Base-by-base conservation (phyloP, 805 yeast genomes). In the Starmerella bombicola region DNA sequence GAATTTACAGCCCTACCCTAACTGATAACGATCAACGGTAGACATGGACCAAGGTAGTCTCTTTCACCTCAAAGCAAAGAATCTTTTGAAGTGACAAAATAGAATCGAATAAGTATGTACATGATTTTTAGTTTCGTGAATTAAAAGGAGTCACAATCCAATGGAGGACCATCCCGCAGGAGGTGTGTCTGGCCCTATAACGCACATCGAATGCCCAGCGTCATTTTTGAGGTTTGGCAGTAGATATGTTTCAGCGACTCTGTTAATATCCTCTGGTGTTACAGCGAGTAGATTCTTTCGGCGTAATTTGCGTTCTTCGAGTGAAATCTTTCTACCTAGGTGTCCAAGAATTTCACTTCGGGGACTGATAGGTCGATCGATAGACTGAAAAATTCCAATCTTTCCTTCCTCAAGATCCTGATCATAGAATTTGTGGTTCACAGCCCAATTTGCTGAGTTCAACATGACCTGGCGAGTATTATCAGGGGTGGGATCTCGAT, bases 401-500 rank as follows among this genome's bases (percentile, higher is more conserved):
- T 88, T 85, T 24, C 97, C 95, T 54, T 85, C 95, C 48, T 82
- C 82, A 37, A 91, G 63, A 49, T 83, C 95, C 12, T 64, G 61
- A 0, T 66, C 68, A 10, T 68, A 65, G 80, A 84, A 78, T 21
- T 61, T 58, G n/a, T 63, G 59, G 4, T 62, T 60, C 16, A 66
- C 43, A 1, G 74, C 72, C 58, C 70, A 69, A 8, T 61, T 56
- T 2, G 76, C 76, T 2, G 76, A 66, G 4, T 66, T 60, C 20
- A 61, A 57, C 56, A 82, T 81, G 1, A 80, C 71, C 3, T 65
- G 60, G 9, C 82, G 58, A 2, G 95, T 79, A 48, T 74, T 72
- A 29, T 69, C 56, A 1, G 95, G 83, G 48, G 82, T 78, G 15
- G 98, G 98, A 59, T 91, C 98, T 51, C 98, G 71, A 64, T 88